Base-by-base conservation (phyloP, 495 filamentous ascomycete species). In the Neurospora sp. region DNA sequence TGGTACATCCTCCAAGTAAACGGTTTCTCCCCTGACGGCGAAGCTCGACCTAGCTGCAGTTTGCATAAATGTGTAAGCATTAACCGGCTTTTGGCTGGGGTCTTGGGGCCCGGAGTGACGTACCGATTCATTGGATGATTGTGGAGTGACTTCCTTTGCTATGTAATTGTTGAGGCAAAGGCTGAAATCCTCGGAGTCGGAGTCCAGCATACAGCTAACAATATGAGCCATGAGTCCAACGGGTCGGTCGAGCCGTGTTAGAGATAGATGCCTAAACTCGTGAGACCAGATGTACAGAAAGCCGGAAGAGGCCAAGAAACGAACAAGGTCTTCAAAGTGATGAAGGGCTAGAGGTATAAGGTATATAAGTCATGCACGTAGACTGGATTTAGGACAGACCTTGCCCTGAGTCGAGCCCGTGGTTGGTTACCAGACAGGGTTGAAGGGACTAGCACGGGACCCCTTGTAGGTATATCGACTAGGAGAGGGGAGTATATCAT, bases 1-100 rank as follows among this genome's bases (percentile, higher is more conserved):
- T 86, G 84, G 71, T 87, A 85, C 86, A 87, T 87, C 77, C 85
- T 88, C 84, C 84, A 86, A 35, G 83, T 78, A 75, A 82, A 84
- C 31, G 84, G 83, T 74, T 82, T 88, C 75, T 82, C 85, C 66
- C 74, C 79, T 54, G 72, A 81, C 72, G 78, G 79, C 69, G 74
- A 82, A 72, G 80, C 82, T 79, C 73, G 77, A 75, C 77, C 77
- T 74, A 80, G 74, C 81, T 80, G 49, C 66, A 72, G 74, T 78
- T 39, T 60, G 69, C 60, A 70, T 71, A 71, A 71, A 74, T 20
- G 49, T 44, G 78, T 80, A 77, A 81, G 79, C 78, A 78, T 79
- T 72, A 72, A 70, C 72, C 75, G 75, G 73, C 73, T 73, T 75
- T 72, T 69, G 66, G 71, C 54, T 46, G 72, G 54, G 69, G 70